Evolutionary conservation across 2,329 filamentous ascomycete genomes (phyloP).

Genomic region (Triangularia verruculosa): DNA sequence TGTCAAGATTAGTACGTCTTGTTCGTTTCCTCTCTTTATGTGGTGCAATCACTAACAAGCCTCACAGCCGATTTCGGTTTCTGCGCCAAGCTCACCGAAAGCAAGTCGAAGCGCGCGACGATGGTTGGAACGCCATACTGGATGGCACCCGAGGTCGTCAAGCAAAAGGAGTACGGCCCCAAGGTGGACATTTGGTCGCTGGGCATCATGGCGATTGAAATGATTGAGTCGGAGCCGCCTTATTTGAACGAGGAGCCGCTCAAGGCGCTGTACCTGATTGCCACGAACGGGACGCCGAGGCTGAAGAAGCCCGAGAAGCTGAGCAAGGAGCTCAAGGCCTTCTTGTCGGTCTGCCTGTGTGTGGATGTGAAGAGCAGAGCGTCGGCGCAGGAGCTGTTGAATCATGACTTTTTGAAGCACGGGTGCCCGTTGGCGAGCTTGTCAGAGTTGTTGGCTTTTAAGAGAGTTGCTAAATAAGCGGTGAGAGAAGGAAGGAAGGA

Average conservation of each 20-base stretch:
- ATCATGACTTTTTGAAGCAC: slow-evolving; percentile 91
- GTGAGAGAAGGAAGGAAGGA: not conserved
- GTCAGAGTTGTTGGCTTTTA: slow-evolving; percentile 83
- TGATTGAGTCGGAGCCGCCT: slow-evolving; percentile 98
- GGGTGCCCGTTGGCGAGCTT: slow-evolving; percentile 82
- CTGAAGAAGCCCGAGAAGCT: slow-evolving; percentile 98
- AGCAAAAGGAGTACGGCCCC: slow-evolving; percentile 97
- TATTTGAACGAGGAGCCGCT: slow-evolving; percentile 98
- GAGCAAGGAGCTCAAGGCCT: slow-evolving; percentile 95
- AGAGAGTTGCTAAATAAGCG: slow-evolving; percentile 64
- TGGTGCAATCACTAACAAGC: not conserved
- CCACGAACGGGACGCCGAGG: slow-evolving; percentile 92
- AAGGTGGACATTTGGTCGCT: slow-evolving; percentile 99
- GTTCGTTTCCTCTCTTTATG: not conserved
- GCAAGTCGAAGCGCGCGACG: slow-evolving; percentile 93
- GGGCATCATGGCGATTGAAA: slow-evolving; percentile 99
- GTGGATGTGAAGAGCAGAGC: slow-evolving; percentile 95
- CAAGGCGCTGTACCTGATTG: slow-evolving; percentile 95
- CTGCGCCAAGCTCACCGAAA: slow-evolving; percentile 96
- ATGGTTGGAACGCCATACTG: slow-evolving; percentile 99
- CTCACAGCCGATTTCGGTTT: slow-evolving; percentile 90
- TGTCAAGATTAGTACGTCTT: slow-evolving; percentile 87
- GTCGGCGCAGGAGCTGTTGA: slow-evolving; percentile 82
- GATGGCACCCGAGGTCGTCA: slow-evolving; percentile 99
- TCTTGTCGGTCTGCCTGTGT: slow-evolving; percentile 92